phyloP scores from a whole-genome alignment of 495 filamentous ascomycete genomes.

The Cetradonia linearis region DNA sequence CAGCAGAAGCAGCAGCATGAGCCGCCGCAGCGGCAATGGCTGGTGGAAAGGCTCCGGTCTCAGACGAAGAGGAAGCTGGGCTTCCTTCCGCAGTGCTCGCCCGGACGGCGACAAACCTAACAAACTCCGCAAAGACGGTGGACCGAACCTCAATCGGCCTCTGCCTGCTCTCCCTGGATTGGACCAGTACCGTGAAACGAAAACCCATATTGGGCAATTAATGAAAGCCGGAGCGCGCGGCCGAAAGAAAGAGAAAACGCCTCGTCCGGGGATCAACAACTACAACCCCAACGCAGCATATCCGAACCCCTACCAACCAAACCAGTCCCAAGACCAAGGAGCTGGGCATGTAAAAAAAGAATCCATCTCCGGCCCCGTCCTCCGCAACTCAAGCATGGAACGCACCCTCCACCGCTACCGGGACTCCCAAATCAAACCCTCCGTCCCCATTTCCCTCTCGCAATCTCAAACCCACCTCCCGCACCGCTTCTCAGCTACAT shows the following conservation, averaged over 20 bases:
- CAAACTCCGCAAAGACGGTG: slow-evolving; percentile 17
- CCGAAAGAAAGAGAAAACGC: slow-evolving; percentile 13
- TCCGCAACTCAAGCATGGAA: slow-evolving; percentile 16
- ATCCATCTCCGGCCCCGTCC: slow-evolving; percentile 13
- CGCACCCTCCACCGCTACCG: slow-evolving; percentile 16
- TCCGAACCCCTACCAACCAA: slow-evolving; percentile 12
- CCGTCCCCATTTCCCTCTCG: background rate
- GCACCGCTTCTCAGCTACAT: background rate
- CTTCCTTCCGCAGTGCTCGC: slow-evolving; percentile 24
- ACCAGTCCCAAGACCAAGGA: slow-evolving; percentile 12
- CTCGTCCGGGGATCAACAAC: background rate
- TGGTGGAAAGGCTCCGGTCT: slow-evolving; percentile 23
- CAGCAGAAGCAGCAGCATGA: slow-evolving; percentile 25
- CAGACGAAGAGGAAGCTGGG: slow-evolving; percentile 23
- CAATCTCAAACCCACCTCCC: slow-evolving; percentile 7
- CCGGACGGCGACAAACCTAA: slow-evolving; percentile 19
- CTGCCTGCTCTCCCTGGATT: slow-evolving; percentile 26
- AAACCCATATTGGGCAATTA: slow-evolving; percentile 25
- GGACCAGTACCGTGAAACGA: slow-evolving; percentile 25
- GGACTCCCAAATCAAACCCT: slow-evolving; percentile 9
- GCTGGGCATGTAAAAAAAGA: slow-evolving; percentile 12
- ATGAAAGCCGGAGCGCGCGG: slow-evolving; percentile 19
- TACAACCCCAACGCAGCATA: background rate
- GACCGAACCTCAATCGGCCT: slow-evolving; percentile 23
- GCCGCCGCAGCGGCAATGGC: slow-evolving; percentile 18